Base-by-base conservation (phyloP, 2,329 filamentous ascomycete species). In the Didymella exigua region DNA sequence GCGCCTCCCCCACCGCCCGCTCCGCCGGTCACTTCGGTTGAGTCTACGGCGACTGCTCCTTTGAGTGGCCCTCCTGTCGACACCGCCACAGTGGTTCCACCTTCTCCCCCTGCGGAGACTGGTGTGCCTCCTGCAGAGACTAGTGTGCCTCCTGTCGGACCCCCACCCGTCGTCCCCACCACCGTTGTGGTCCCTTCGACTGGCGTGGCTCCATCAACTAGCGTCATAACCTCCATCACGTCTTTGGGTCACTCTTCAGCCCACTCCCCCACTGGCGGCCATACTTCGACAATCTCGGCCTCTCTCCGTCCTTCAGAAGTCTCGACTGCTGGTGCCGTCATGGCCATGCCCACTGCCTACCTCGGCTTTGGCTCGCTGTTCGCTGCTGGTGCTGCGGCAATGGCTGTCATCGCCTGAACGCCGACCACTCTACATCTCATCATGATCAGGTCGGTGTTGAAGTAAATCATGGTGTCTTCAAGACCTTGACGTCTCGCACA, bases 341-440 rank as follows among this genome's bases (percentile, higher is more conserved):
- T 68, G n/a, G 42, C 62, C 34, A 47, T 67, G 14, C 56, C 59
- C 8, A 61, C 64, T 19, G 57, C 64, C 19, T 56, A 63, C 29
- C 33, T 56, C 21, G 58, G 61, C 24, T 44, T 68, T 56, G 61
- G 64, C 29, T 62, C 61, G 27, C 42, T 70, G 18, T 36, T 69
- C 27, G 65, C 49, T 48, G 65, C 56, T 24, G 66, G 65, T 40
- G 62, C 63, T 56, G 60, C 54, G 40, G 62, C 56, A 34, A 52
- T 69, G 45, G 62, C 56, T 51, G 53, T 57, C 38, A 41, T 66
- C 24, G 61, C 55, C 60, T 70, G 58, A 57, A 42, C 42, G 38
- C 13, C 21, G 43, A 13, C 16, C 16, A 23, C 19, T 48, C 45
- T 29, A 31, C 27, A 40, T 34, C 30, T 50, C 47, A 41, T 53